Evolutionary conservation across 208 protist genomes (phyloP), one percentile per base, ranked within the genome.

Genomic region (Trypanosoma cruzi): DNA sequence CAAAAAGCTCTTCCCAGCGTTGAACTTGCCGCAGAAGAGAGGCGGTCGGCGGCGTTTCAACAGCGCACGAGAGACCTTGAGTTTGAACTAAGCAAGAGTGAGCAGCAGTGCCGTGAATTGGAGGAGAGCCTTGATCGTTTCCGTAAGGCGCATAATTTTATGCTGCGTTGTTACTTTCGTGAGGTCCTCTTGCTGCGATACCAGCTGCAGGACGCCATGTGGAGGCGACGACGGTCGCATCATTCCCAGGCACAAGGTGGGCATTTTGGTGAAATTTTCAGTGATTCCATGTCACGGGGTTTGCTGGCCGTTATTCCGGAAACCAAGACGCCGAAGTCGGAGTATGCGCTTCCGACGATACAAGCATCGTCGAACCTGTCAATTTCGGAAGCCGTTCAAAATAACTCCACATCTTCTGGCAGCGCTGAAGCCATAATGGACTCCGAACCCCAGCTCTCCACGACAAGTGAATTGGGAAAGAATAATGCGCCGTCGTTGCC

Each of bases 151-250:
- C 87, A 96, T 64, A 80, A 92, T 26, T 88, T 86, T 67, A 91
- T 93, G 90, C 70, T 96, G 55, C 84, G 86, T 61, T 84, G 70
- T 59, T 96, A 96, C 71, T 96, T 96, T 62, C 72, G 79, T 14
- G 88, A 96, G 63, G 90, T 94, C 3, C 75, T 92, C 4, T 68
- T 91, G 31, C 75, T 96, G 46, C 83, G 90, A 13, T 75, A 77
- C 65, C 82, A 75, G 56, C n/a, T 82, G 29, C 68, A 65, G 0
- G 73, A 73, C 0, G 28, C 53, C n/a, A 2, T 64, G 54, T 29
- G 16, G 18, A 40, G 55, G 54, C 16, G 26, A 48, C 71, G 56
- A 1, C 29, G 6, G 14, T 18, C 46, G 48, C 53, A 60, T 5
- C 3, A 0, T 20, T 26, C 1, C 16, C 48, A 8, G n/a, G 2